Conservation (phyloP, 2,329 filamentous ascomycete species). For the Fusarium protoensiforme region DNA sequence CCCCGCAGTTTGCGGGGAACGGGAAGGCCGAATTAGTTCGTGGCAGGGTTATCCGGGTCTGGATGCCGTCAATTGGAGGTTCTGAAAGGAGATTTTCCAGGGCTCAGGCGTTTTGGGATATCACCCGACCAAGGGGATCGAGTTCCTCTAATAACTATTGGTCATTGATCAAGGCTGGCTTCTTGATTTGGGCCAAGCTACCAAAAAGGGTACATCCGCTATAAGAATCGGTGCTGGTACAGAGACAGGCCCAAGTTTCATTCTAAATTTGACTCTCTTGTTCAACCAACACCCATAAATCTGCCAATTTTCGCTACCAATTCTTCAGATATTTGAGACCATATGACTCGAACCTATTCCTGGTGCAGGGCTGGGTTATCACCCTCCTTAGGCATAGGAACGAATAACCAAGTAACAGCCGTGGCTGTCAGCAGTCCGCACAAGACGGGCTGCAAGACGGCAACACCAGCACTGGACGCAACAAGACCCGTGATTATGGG, state of each 20-base stretch:
- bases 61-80: no score
- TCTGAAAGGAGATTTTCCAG: no score
- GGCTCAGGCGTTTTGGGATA: no score
- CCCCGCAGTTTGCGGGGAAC: not conserved
- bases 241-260: not conserved
- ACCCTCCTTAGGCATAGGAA: constrained; percentile 50
- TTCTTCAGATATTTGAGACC: not conserved
- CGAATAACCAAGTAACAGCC: constrained; percentile 59
- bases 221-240: no score
- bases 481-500: constrained; percentile 66
- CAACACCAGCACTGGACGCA: constrained; percentile 56
- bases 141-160: no score
- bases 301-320: not conserved
- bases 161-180: no score
- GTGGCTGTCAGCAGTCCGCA: constrained; percentile 59
- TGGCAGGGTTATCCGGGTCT: no score
- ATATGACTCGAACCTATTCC: constrained; percentile 39
- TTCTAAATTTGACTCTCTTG: not conserved
- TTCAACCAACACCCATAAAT: not conserved
- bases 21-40: not conserved
- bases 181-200: no score
- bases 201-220: no score
- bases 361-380: constrained; percentile 47
- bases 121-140: no score
- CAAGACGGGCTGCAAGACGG: constrained; percentile 63